Conservation (phyloP, 345 rosid species). For the Populus euphratica region DNA sequence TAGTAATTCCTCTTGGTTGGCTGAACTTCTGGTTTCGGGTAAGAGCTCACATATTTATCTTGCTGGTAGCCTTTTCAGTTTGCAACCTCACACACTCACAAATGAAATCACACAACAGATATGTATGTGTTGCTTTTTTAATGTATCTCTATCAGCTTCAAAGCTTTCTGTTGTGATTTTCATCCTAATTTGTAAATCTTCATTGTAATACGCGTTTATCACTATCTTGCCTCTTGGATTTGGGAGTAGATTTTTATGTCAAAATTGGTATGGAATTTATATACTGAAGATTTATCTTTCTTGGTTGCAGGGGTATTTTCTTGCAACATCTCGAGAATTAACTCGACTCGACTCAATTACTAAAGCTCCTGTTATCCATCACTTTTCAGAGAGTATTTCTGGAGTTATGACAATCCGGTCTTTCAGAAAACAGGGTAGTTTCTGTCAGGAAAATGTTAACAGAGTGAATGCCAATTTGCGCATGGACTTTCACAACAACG, state of each 20-base stretch:
- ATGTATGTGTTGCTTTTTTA: not conserved
- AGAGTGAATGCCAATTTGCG: constrained; percentile 71
- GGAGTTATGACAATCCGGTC: constrained; percentile 86
- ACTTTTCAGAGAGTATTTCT: constrained; percentile 89
- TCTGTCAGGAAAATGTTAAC: constrained; percentile 61
- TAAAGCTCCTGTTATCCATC: constrained; percentile 90
- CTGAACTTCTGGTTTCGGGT: constrained; percentile 90
- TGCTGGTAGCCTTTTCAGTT: not conserved
- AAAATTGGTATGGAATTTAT: not conserved
- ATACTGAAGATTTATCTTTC: not conserved
- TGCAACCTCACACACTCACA: not conserved
- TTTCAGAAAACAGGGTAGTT: constrained; percentile 53
- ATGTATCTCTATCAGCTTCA: not conserved
- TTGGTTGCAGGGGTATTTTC: constrained; percentile 63
- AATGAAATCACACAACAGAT: not conserved
- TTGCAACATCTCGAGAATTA: constrained; percentile 76
- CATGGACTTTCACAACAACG: constrained; percentile 88
- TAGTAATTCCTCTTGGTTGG: constrained; percentile 84
- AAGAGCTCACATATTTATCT: constrained; percentile 20
- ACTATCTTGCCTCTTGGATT: not conserved
- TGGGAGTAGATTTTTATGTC: not conserved
- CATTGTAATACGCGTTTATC: not conserved
- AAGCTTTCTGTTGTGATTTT: not conserved
- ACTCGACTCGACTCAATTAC: constrained; percentile 94
- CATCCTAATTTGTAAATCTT: constrained; percentile 2